Base-by-base conservation (phyloP, 2,329 filamentous ascomycete species). In the Penicillium verrucosum region DNA sequence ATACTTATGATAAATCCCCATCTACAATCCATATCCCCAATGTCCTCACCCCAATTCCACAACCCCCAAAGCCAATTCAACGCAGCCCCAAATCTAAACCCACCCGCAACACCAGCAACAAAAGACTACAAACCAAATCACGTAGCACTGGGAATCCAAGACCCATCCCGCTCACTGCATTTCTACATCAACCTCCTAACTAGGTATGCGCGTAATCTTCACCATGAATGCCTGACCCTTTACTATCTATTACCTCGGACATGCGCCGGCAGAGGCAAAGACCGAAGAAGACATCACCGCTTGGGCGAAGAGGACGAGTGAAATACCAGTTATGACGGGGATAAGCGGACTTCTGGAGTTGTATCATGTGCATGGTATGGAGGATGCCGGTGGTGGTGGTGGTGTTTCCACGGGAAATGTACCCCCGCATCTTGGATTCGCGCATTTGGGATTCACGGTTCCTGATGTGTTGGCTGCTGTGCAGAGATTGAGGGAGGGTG, bases 241-340 rank as follows among this genome's bases (percentile, higher is more conserved):
- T 60, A 75, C 73, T 8, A 70, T 76, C 51, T 76, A 76, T 60
- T 76, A 75, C 53, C 69, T 76, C 6, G 73, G 72, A 7, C 71
- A 75, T 41, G 73, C 73, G 4, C 66, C 69, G 12, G 67, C 69
- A 14, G 54, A 63, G 12, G 64, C 62, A n/a, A 53, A 70, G 43
- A 51, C 38, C 8, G 27, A 60, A 60, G 65, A 64, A 1, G 65
- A 73, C 37, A 60, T 72, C 7, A 40, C 55, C 7, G 42, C 59
- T 5, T 75, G 71, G 68, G 69, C 71, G 11, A 54, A 59, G 41
- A 60, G 65, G 8, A 70, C 70, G 3, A 65, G 66, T 3, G 54
- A 66, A 5, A 64, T 67, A 8, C 62, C 55, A 0, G 60, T 57
- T 0, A 56, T 75, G 27, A 70, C 69, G 11, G 60, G 63, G 47